Evolutionary conservation across 2,329 filamentous ascomycete species (phyloP).

Genomic region (Alternaria novae-zelandiae): DNA sequence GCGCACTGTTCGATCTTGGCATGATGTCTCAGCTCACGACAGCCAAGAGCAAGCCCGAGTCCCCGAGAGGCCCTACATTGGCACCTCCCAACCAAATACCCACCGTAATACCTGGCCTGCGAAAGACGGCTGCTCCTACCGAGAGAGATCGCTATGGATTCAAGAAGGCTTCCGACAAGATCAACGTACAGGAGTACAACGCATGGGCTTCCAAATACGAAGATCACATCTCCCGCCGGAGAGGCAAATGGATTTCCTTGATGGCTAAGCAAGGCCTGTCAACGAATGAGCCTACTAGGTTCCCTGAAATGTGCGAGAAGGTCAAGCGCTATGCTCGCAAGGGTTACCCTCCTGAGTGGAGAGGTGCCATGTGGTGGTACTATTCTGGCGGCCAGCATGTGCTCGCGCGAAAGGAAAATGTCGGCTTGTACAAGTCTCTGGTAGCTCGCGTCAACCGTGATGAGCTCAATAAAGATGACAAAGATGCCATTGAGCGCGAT

Average conservation of each 20-base stretch:
- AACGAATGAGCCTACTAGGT: conserved; percentile 74
- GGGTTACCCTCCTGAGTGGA: conserved; percentile 90
- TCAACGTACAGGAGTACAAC: conserved; percentile 79
- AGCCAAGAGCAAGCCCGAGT: conserved; percentile 17
- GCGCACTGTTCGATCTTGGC: conserved; percentile 34
- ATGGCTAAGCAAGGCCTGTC: conserved; percentile 78
- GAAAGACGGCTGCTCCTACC: conserved; percentile 33
- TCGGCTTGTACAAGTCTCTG: conserved; percentile 75
- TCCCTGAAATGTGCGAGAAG: conserved; percentile 81
- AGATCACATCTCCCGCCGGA: conserved; percentile 74
- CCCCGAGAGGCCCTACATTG: not conserved
- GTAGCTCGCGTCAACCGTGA: conserved; percentile 70
- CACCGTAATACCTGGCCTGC: conserved; percentile 16
- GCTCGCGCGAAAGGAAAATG: conserved; percentile 69
- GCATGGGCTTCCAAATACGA: conserved; percentile 78
- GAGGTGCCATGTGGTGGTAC: conserved; percentile 96
- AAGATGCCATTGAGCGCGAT: conserved; percentile 92
- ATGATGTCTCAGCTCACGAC: conserved; percentile 20
- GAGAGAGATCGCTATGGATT: conserved; percentile 87
- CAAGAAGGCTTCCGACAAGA: conserved; percentile 82
- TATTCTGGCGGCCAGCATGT: conserved; percentile 88
- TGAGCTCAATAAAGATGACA: conserved; percentile 71
- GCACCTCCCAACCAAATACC: conserved; percentile 2
- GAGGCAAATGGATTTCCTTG: conserved; percentile 81
- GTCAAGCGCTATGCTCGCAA: conserved; percentile 91